Conservation (phyloP, 768 basidiomycete genomes). For the Butyriboletus loyo region DNA sequence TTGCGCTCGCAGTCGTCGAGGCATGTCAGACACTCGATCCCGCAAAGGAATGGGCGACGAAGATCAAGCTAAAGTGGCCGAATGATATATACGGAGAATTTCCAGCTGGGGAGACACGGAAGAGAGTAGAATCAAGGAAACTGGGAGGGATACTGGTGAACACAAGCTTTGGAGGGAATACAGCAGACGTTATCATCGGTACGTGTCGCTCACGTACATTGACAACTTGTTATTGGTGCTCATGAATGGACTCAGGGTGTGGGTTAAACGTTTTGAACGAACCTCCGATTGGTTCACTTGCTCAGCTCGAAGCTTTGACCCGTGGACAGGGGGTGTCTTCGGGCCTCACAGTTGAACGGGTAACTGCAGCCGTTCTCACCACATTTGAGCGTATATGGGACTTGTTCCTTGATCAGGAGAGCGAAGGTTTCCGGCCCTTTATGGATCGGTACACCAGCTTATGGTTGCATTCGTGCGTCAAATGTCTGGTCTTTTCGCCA, state of each 20-base stretch:
- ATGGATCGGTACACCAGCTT: constrained; percentile 70
- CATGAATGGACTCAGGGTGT: constrained; percentile 55
- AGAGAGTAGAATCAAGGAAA: constrained; percentile 56
- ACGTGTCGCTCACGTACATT: constrained; percentile 21
- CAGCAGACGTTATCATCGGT: constrained; percentile 82
- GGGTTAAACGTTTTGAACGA: constrained; percentile 85
- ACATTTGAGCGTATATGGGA: constrained; percentile 81
- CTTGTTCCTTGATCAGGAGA: constrained; percentile 50
- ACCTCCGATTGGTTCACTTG: constrained; percentile 78
- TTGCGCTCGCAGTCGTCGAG: constrained; percentile 84
- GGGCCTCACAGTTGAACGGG: constrained; percentile 64
- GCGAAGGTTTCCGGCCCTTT: constrained; percentile 76
- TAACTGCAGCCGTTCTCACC: constrained; percentile 69
- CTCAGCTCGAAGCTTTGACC: constrained; percentile 53
- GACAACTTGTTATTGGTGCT: background rate
- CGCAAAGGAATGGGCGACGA: constrained; percentile 42
- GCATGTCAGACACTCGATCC: constrained; percentile 65
- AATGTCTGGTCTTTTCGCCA: background rate
- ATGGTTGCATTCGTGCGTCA: constrained; percentile 91
- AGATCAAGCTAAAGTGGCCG: constrained; percentile 90
- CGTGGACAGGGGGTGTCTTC: background rate
- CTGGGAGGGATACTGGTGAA: constrained; percentile 92
- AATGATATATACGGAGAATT: constrained; percentile 87
- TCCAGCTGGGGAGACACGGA: constrained; percentile 34
- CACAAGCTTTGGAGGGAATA: constrained; percentile 71